Evolutionary conservation across 768 basidiomycete species (phyloP), one percentile per base, ranked within the genome.

Genomic region (Tricholoma sp.): DNA sequence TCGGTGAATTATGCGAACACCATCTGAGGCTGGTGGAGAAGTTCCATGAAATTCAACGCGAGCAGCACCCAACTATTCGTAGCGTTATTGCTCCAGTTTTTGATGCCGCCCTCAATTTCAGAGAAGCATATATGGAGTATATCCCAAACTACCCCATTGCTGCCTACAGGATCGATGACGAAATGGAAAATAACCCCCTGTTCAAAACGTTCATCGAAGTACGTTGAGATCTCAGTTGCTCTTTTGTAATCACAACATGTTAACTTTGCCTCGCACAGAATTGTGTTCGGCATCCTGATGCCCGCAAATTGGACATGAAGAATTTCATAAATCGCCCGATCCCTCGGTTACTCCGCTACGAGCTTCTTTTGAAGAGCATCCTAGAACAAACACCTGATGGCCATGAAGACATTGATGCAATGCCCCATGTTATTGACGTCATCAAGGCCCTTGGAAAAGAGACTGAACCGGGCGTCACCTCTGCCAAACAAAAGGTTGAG

Each of bases 131-230:
- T 71, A 84, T 94, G 79, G 89, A 93, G 59, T 98, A 97, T 64
- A 84, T 93, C 59, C 83, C 90, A n/a, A 87, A 94, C 73, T 91
- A 94, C 71, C 95, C 96, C 1, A 90, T 92, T 50, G 95, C 94
- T 0, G 87, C 89, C 1, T 90, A 90, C 65, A 76, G 88, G 45
- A 88, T 98, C 55, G 90, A 92, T 57, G 87, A 94, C 29, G 95
- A 97, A 73, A 85, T 89, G 79, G 85, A 79, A 9, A 88, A 81
- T 54, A 98, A 96, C 61, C 74, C 80, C 0, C 74, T 84, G 2
- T 98, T 99, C 76, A 85, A 86, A 66, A 69, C 76, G 0, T 94
- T 97, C 65, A 83, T 93, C 16, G 91, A 94, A 58, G 92, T 91
- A 63, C 14, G 18, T 50, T 29, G 21, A 50, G 47, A 49, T 29